phyloP scores from a whole-genome alignment of 495 filamentous ascomycete genomes.

The Xeromyces bisporus region DNA sequence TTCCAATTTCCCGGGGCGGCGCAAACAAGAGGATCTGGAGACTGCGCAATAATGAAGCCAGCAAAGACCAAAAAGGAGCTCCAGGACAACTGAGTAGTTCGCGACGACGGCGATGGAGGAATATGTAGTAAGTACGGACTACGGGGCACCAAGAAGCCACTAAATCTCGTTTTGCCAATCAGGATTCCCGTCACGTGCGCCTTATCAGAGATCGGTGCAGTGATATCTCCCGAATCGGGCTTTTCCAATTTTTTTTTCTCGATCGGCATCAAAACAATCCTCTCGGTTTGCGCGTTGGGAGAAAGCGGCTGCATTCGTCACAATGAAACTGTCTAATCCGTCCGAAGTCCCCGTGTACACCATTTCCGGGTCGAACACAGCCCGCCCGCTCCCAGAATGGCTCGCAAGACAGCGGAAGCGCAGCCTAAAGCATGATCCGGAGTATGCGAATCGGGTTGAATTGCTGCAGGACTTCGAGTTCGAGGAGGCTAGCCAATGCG shows the following conservation, averaged over 20 bases:
- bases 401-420: slow-evolving; percentile 79
- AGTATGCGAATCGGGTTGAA: slow-evolving; percentile 86
- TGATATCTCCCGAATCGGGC: too few relatives aligned
- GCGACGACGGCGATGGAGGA: slow-evolving; percentile 11
- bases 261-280: slow-evolving; percentile 2
- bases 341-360: slow-evolving; percentile 91
- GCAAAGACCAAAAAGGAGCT: not conserved
- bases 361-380: slow-evolving; percentile 79
- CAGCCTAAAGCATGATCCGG: slow-evolving; percentile 81
- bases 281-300: too few relatives aligned
- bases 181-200: slow-evolving; percentile 14
- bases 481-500: slow-evolving; percentile 88
- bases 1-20: not conserved
- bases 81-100: not conserved
- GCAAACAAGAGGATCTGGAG: not conserved
- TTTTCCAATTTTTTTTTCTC: slow-evolving; percentile 9
- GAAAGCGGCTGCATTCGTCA: too few relatives aligned
- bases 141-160: too few relatives aligned
- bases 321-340: slow-evolving; percentile 79
- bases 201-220: slow-evolving; percentile 9
- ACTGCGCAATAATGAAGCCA: not conserved
- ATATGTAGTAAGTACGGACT: too few relatives aligned
- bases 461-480: slow-evolving; percentile 97
- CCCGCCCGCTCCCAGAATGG: slow-evolving; percentile 87
- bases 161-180: too few relatives aligned